Base-by-base conservation (phyloP, 176 grass and related monocot species). In the Avena atlantica region DNA sequence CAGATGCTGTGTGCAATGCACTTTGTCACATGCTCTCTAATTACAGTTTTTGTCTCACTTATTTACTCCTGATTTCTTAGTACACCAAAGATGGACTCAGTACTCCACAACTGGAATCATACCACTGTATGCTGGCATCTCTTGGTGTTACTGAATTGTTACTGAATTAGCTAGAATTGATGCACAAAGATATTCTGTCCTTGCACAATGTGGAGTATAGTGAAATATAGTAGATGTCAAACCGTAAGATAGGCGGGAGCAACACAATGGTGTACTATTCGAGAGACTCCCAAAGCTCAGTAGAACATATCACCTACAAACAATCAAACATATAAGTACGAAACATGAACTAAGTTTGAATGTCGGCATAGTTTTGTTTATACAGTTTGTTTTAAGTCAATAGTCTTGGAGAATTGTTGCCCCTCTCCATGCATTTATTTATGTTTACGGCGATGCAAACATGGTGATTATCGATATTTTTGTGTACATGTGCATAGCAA, bases 21-120 rank as follows among this genome's bases (percentile, higher is more conserved):
- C 13, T 21, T 47, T 44, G 40, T 21, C 8, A 5, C 4, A 24
- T 55, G 69, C 69, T 71, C 36, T 74, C 15, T 36, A 2, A 2
- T 2, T 3, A 11, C 58, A 61, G 2, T 11, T 61, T 61, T 57
- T 9, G 4, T 63, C 8, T 3, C 21, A 25, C 61, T 64, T 27
- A 64, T 64, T 64, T 64, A 64, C 61, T 64, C 61, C 23, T 64
- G 23, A 27, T 64, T 64, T 62, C n/a, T 62, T 62, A 23, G 61
- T 25, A 64, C 61, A 64, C 11, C 23, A 24, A 59, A 64, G 60
- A 13, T 64, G 61, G 23, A 65, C 62, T 65, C 24, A 14, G 25
- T 40, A 78, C 34, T 68, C 15, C 31, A 45, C 19, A 57, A 13
- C 53, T 56, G 13, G 50, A 78, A 78, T 29, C n/a, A 56, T 85